phyloP scores from a whole-genome alignment of 2,329 filamentous ascomycete species.

The Penicillium hordei region DNA sequence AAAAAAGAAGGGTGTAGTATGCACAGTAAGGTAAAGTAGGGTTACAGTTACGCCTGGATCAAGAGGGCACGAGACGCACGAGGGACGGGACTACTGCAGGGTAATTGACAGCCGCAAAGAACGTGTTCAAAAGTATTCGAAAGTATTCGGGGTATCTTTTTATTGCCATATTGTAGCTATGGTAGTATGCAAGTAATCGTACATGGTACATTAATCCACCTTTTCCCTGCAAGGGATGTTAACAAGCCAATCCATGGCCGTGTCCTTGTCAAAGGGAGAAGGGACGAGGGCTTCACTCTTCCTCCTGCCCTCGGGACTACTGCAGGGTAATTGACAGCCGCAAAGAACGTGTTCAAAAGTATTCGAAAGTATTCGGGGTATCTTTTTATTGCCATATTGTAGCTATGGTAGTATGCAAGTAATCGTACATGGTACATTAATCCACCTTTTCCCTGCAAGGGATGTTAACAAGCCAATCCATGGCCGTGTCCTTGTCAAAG shows the following conservation, averaged over 20 bases:
- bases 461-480: slow-evolving; percentile 27
- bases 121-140: slow-evolving; percentile 33
- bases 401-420: slow-evolving; percentile 27
- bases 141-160: slow-evolving; percentile 28
- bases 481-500: slow-evolving; percentile 32
- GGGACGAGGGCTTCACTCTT: slow-evolving; percentile 47
- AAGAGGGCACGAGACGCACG: slow-evolving; percentile 34
- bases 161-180: slow-evolving; percentile 16
- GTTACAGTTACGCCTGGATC: slow-evolving; percentile 21
- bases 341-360: slow-evolving; percentile 36
- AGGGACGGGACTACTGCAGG: slow-evolving; percentile 25
- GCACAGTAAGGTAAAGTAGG: slow-evolving; percentile 19
- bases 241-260: slow-evolving; percentile 24
- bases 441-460: slow-evolving; percentile 36
- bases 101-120: slow-evolving; percentile 35
- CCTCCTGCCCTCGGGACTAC: slow-evolving; percentile 54
- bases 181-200: slow-evolving; percentile 30
- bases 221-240: slow-evolving; percentile 38
- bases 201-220: slow-evolving; percentile 23
- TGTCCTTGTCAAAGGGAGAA: slow-evolving; percentile 36
- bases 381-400: slow-evolving; percentile 22
- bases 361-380: slow-evolving; percentile 25
- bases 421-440: slow-evolving; percentile 27
- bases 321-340: slow-evolving; percentile 31
- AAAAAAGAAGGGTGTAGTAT: slow-evolving; percentile 13